A percentile compares a stretch with the other conserved stretches of the same genome.
These are phyloP conservation scores for Mycogone perniciosa DNA, from an alignment of 2,329 filamentous ascomycete species.

Conservation along the genomic window DNA sequence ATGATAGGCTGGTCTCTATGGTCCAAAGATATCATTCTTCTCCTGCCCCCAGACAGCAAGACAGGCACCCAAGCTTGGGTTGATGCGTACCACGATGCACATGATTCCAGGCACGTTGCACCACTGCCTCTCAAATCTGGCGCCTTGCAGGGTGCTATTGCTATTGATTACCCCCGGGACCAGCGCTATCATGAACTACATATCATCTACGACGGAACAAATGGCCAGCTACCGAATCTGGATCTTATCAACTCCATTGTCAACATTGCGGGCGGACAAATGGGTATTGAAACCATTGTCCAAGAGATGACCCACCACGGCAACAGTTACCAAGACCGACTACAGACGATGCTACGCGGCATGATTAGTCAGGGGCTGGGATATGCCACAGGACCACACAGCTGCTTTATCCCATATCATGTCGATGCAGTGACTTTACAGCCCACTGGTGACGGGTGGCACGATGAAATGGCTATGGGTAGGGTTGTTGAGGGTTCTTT, in stretches of 20 bases:
- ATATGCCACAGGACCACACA: constrained; percentile 84
- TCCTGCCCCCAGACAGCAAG: constrained; percentile 82
- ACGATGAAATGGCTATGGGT: constrained; percentile 95
- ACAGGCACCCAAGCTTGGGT: constrained; percentile 95
- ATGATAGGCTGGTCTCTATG: constrained; percentile 82
- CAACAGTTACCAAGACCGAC: constrained; percentile 71
- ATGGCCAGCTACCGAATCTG: constrained; percentile 90
- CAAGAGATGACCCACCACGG: constrained; percentile 84
- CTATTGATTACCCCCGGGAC: constrained; percentile 86
- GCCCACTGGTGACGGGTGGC: constrained; percentile 85
- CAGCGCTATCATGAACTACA: constrained; percentile 82
- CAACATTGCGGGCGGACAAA: constrained; percentile 80
- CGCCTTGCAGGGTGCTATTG: constrained; percentile 83
- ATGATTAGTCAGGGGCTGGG: constrained; percentile 91
- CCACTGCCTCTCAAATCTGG: constrained; percentile 85
- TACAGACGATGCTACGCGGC: constrained; percentile 82
- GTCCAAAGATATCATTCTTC: constrained; percentile 96
- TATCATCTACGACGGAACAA: constrained; percentile 89
- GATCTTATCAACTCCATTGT: constrained; percentile 94
- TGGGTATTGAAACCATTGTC: constrained; percentile 77
- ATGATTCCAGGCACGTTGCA: constrained; percentile 63
- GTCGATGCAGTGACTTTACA: constrained; percentile 93
- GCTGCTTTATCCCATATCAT: constrained; percentile 94
- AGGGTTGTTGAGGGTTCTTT: constrained; percentile 85
- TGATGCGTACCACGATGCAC: constrained; percentile 91